Evolutionary conservation across 768 basidiomycete genomes (phyloP).

Genomic region (Botryobasidium botryosum): DNA sequence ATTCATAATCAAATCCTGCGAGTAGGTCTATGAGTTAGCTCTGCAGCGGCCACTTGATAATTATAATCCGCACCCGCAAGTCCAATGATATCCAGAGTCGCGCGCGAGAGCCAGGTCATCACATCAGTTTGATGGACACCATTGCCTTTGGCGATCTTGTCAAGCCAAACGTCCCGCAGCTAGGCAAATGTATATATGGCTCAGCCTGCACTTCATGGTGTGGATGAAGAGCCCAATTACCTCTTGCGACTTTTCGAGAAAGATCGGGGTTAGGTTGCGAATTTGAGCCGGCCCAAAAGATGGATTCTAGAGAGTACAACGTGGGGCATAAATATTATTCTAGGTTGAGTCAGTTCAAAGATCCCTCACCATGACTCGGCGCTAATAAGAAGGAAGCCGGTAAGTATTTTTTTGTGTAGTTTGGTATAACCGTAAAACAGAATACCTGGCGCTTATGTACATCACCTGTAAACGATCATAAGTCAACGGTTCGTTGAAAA

Average conservation of each 20-base stretch:
- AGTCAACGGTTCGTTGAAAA: too few species aligned
- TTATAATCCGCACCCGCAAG: constrained; percentile 11
- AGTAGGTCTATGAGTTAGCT: not conserved
- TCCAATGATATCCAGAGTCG: constrained; percentile 16
- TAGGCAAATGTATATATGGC: not conserved
- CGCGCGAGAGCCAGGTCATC: constrained; percentile 5
- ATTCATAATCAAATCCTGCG: constrained; percentile 23
- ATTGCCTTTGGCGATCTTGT: not conserved
- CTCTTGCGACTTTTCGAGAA: constrained; percentile 36
- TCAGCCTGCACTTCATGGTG: not conserved
- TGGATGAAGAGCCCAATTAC: constrained; percentile 18
- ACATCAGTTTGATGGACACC: not conserved
- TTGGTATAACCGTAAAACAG: too few species aligned
- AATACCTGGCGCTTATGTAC: too few species aligned
- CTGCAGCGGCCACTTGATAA: not conserved
- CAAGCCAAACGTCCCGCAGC: constrained; percentile 15
- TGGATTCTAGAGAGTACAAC: too few species aligned
- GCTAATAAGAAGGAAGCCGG: too few species aligned
- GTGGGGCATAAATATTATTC: too few species aligned
- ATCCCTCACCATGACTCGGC: too few species aligned
- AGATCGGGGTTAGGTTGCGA: constrained; percentile 37
- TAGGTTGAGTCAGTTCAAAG: too few species aligned
- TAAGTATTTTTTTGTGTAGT: too few species aligned
- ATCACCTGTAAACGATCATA: too few species aligned
- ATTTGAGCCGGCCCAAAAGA: constrained; percentile 40